A percentile compares a stretch with the other conserved stretches of the same genome.
phyloP scores from a whole-genome alignment of 2,329 filamentous ascomycete genomes.

The Orbilia brochopaga region DNA sequence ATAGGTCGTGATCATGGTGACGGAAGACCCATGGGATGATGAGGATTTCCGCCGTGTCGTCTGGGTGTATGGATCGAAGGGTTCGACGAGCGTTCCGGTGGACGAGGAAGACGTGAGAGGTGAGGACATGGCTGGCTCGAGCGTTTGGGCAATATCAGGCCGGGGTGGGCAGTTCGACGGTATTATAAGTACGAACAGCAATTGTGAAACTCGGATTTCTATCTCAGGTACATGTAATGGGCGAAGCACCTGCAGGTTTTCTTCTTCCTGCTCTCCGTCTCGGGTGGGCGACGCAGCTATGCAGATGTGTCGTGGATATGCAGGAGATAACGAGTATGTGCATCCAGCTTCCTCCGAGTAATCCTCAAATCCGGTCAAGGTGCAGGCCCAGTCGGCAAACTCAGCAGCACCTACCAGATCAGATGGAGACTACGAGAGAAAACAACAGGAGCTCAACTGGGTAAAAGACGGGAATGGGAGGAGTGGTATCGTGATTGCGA shows the following conservation, averaged over 20 bases:
- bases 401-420: conserved; percentile 11
- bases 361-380: conserved; percentile 45
- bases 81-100: conserved; percentile 46
- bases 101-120: conserved; percentile 49
- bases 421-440: background rate
- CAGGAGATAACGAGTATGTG: conserved; percentile 50
- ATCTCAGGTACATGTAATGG: conserved; percentile 47
- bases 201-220: conserved; percentile 31
- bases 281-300: conserved; percentile 22
- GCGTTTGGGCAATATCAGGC: background rate
- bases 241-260: background rate
- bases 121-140: conserved; percentile 45
- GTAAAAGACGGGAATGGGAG: background rate
- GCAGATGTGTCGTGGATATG: conserved; percentile 50
- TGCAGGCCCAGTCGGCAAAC: conserved; percentile 26
- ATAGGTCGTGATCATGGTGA: conserved; percentile 51
- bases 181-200: conserved; percentile 35
- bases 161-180: conserved; percentile 15
- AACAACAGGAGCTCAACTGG: conserved; percentile 2
- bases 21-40: conserved; percentile 50
- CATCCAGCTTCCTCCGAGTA: conserved; percentile 49
- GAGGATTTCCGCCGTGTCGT: conserved; percentile 44
- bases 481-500: conserved; percentile 1
- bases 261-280: conserved; percentile 14
- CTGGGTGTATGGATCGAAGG: conserved; percentile 46